Conservation (phyloP, 495 filamentous ascomycete species). For the Trichoderma erinaceum region DNA sequence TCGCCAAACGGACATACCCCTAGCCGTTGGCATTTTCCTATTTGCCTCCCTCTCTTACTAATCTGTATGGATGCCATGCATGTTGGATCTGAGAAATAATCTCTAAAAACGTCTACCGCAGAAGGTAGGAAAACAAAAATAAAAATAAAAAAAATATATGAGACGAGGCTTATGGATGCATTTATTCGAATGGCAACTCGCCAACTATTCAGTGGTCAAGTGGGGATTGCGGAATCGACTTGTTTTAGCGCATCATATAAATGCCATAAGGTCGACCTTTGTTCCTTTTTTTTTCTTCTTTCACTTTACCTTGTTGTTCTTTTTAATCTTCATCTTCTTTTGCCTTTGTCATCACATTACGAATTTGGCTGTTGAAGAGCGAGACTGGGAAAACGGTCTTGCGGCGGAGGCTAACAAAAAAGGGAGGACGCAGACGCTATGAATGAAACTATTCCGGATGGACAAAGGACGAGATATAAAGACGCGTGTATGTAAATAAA, state of each 20-base stretch:
- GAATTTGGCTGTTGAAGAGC: neutral
- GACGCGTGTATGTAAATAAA: neutral
- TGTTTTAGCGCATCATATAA: neutral
- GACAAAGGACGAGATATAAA: neutral
- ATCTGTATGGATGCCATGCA: neutral
- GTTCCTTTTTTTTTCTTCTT: neutral
- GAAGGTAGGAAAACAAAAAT: neutral
- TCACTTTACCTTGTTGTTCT: neutral
- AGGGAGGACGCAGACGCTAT: neutral
- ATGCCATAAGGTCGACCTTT: neutral
- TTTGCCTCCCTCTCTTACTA: neutral
- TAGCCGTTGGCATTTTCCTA: neutral
- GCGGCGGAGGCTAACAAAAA: neutral
- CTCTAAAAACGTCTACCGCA: neutral
- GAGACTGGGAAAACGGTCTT: slow-evolving; percentile 1
- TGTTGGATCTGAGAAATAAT: neutral
- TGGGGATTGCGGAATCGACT: neutral
- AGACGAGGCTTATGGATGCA: neutral
- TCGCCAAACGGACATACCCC: neutral
- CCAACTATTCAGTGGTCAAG: neutral
- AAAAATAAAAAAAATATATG: too few relatives aligned
- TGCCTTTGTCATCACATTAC: neutral
- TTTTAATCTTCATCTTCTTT: neutral
- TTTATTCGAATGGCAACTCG: neutral
- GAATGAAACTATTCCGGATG: neutral